These are phyloP conservation scores for Suhomyces taliae DNA, from an alignment of 1,139 yeast species.

Conservation along the genomic window DNA sequence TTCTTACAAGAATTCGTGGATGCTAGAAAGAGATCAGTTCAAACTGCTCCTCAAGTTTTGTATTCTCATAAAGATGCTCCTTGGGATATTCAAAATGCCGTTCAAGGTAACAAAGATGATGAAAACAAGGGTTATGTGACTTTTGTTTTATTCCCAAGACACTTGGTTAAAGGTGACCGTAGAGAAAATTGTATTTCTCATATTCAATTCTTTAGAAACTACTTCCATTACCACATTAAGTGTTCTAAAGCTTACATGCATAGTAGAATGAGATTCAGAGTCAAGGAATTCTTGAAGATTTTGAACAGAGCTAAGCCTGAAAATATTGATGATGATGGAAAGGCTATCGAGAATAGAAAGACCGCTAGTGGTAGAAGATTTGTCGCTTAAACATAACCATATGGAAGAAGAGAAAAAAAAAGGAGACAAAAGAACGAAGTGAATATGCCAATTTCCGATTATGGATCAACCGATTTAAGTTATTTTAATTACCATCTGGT, in stretches of 20 bases:
- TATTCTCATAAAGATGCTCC: conserved; percentile 93
- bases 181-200: conserved; percentile 85
- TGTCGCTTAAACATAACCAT: conserved; percentile 24
- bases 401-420: no score
- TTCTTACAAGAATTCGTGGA: conserved; percentile 97
- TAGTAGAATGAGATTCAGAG: conserved; percentile 96
- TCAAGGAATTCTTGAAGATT: conserved; percentile 88
- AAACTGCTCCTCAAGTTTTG: conserved; percentile 97
- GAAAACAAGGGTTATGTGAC: conserved; percentile 74
- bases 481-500: no score
- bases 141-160: conserved; percentile 76
- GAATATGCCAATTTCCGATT: no score
- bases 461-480: no score
- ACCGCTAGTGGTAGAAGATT: conserved; percentile 85
- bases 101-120: conserved; percentile 40
- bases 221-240: conserved; percentile 97
- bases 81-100: conserved; percentile 63
- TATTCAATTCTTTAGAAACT: conserved; percentile 88
- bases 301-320: conserved; percentile 97
- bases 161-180: conserved; percentile 66
- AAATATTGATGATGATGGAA: conserved; percentile 68
- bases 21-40: conserved; percentile 93
- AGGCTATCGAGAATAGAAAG: conserved; percentile 62
- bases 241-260: conserved; percentile 98
- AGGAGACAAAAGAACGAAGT: not conserved